Base-by-base conservation (phyloP, 192 early-diverging fungal genomes). In the Linnemannia elongata region DNA sequence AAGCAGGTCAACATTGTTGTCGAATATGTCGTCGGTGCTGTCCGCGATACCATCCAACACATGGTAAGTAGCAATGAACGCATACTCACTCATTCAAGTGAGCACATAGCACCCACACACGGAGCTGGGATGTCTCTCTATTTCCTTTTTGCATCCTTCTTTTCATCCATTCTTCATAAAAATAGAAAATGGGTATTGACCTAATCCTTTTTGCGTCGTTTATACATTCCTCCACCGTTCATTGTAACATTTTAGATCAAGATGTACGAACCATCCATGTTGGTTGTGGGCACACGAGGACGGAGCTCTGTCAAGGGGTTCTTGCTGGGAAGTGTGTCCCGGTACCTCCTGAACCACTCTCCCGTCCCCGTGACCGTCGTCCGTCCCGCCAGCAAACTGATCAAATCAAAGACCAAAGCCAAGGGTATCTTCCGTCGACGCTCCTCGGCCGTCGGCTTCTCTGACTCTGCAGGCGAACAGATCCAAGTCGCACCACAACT, bases 271-370 rank as follows among this genome's bases (percentile, higher is more conserved):
- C 94, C 94, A 47, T 89, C 92, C 1, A 92, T 94, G 89, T 82
- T 95, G 36, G 90, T 95, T 75, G 94, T 95, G 72, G 95, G 95
- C 63, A 94, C 94, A 3, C 89, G 93, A 76, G 95, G 95, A n/a
- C 90, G 92, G 6, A 93, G 91, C 41, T 86, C 90, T 3, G 80
- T 95, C 39, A 94, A 94, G 82, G 90, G 93, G 45, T 93, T 93
- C 78, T 85, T 95, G 30, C 89, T 95, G 74, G 94, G 94, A 68
- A 93, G 92, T 77, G 90, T 95, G 20, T 94, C 95, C 4, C 91
- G 91, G 39, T 95, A 94, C 36, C 93, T 93, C 72, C 72, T 94
- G 75, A 91, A 95, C 72, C 93, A 94, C 80, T 93, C 92, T 35
- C 91, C 91, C 6, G 87, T 94, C 7, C 94, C 95, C 1, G 94